Base-by-base conservation (phyloP, 768 basidiomycete genomes). In the Leccinum rimulosum region DNA sequence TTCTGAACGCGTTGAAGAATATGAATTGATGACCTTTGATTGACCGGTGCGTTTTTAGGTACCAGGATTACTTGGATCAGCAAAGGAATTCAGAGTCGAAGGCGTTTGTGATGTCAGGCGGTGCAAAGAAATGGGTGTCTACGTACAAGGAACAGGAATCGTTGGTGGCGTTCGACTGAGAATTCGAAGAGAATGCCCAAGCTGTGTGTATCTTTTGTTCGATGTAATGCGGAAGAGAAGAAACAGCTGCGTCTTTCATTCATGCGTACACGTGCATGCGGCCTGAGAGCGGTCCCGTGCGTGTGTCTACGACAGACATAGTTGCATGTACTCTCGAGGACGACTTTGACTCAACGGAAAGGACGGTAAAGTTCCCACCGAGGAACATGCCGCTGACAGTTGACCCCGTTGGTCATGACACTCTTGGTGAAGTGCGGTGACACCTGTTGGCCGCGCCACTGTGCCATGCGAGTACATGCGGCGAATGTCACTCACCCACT, bases 21-120 rank as follows among this genome's bases (percentile, higher is more conserved):
- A 12, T 15, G 8, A 3, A 47, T 40, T 25, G 11, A 9, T 9
- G 14, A 27, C 19, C 17, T 40, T 31, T 9, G 22, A 45, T 50
- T 56, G 17, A 50, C 48, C 11, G 10, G 54, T 27, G 38, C 11
- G 17, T 49, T 19, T 43, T 8, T 49, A 82, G 82, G 82, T 82
- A 83, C 62, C 81, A 81, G 64, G 80, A 83, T 61, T 76, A 78
- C 58, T 68, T 82, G 31, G 67, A 81, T 54, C 63, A 60, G 57
- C 66, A 59, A 47, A 70, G 58, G 12, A 64, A 57, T 52, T 71
- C 66, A 40, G 52, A 65, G 36, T 80, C 81, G 6, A 74, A 69
- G 50, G 78, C 79, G 2, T 75, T 73, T 55, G 69, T 78, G 12
- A 70, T 83, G 60, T 55, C 69, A 31, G 82, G 79, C n/a, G 81